These are phyloP conservation scores for Pugionium dolabratum DNA, from an alignment of 345 rosid species.

Conservation along the genomic window DNA sequence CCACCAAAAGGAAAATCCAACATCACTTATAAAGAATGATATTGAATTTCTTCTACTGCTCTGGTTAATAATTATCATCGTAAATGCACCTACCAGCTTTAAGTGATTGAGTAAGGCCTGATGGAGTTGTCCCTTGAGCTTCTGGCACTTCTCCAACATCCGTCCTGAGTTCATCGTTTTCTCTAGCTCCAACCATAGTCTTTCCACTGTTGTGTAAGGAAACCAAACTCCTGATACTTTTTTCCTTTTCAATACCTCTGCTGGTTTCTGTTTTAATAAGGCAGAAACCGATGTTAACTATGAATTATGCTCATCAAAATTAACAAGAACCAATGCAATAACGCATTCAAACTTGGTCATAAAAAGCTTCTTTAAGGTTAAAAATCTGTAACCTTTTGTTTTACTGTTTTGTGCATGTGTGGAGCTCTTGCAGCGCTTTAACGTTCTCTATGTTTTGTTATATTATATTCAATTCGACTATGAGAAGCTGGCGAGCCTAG, in stretches of 20 bases:
- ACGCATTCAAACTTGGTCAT: not conserved
- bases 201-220: slow-evolving; percentile 73
- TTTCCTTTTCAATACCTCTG: slow-evolving; percentile 67
- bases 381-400: slow-evolving; percentile 10
- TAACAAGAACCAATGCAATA: slow-evolving; percentile 2
- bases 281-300: not conserved
- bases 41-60: not conserved
- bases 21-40: not conserved
- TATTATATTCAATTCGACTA: slow-evolving; percentile 8
- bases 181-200: slow-evolving; percentile 81
- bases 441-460: not conserved
- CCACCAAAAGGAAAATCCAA: not conserved
- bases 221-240: slow-evolving; percentile 76
- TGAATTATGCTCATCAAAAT: slow-evolving; percentile 1
- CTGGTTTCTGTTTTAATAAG: slow-evolving; percentile 62
- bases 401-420: slow-evolving; percentile 15
- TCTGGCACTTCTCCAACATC: slow-evolving; percentile 72
- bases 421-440: slow-evolving; percentile 2
- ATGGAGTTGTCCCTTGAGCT: slow-evolving; percentile 64
- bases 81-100: slow-evolving; percentile 53
- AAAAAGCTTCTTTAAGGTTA: not conserved
- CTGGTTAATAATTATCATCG: not conserved
- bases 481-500: slow-evolving; percentile 14
- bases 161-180: slow-evolving; percentile 53
- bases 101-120: slow-evolving; percentile 74